Evolutionary conservation across 1,139 yeast genomes (phyloP).

Genomic region (Kodamaea sp.): DNA sequence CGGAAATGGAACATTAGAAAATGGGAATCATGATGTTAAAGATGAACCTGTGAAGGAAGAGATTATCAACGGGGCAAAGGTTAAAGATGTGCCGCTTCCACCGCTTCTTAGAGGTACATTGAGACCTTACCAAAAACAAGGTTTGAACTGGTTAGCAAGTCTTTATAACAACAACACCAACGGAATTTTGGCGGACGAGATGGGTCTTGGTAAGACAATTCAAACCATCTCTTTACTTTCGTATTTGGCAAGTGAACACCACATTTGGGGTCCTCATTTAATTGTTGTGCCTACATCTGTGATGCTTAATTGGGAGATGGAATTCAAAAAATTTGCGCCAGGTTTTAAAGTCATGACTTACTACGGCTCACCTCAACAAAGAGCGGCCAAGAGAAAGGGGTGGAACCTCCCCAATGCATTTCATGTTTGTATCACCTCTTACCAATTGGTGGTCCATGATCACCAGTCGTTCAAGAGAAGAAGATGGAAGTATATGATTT

Average conservation of each 20-base stretch:
- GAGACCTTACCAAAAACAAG: slow-evolving; percentile 93
- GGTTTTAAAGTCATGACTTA: slow-evolving; percentile 95
- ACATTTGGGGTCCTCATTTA: slow-evolving; percentile 97
- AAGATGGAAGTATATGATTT: slow-evolving; percentile 93
- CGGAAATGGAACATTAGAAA: slow-evolving; percentile 2
- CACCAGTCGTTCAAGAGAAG: slow-evolving; percentile 91
- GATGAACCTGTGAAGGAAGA: slow-evolving; percentile 18
- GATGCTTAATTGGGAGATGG: slow-evolving; percentile 99
- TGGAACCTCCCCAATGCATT: slow-evolving; percentile 97
- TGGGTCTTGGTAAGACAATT: slow-evolving; percentile 98
- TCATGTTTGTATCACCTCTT: slow-evolving; percentile 96
- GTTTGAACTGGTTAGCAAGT: slow-evolving; percentile 96
- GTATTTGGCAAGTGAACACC: slow-evolving; percentile 89
- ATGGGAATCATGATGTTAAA: slow-evolving; percentile 1
- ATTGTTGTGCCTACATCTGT: slow-evolving; percentile 98
- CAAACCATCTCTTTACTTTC: slow-evolving; percentile 89
- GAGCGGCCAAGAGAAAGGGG: slow-evolving; percentile 93
- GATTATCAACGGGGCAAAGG: slow-evolving; percentile 45
- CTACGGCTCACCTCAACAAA: slow-evolving; percentile 97
- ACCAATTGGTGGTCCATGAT: slow-evolving; percentile 94
- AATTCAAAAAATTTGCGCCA: slow-evolving; percentile 96
- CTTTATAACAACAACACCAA: slow-evolving; percentile 89
- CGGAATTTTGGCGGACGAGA: slow-evolving; percentile 97
- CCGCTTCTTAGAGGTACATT: slow-evolving; percentile 75
- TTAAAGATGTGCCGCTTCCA: slow-evolving; percentile 70